These are phyloP conservation scores for Verticillium tricorpus DNA, from an alignment of 2,329 filamentous ascomycete species.

Conservation along the genomic window DNA sequence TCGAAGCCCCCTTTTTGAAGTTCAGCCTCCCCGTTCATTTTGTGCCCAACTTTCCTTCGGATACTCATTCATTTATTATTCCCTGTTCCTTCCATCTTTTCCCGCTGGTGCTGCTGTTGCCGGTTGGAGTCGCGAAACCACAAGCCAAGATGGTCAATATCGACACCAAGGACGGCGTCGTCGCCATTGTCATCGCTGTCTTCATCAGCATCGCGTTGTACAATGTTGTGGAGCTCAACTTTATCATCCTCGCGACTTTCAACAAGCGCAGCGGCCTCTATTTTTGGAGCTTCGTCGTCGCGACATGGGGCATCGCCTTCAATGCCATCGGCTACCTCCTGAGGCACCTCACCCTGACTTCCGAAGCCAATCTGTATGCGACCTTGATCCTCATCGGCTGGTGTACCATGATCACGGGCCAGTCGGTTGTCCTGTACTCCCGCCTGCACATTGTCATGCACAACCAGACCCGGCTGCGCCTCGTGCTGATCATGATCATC, in stretches of 20 bases:
- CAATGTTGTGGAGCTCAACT: constrained; percentile 30
- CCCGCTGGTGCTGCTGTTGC: not conserved
- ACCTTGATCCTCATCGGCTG: constrained; percentile 37
- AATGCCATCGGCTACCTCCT: constrained; percentile 41
- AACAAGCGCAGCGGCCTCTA: constrained; percentile 28
- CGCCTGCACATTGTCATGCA: constrained; percentile 54
- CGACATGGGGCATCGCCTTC: constrained; percentile 28
- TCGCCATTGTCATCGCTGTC: constrained; percentile 13
- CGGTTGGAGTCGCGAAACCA: not conserved
- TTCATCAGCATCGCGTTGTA: constrained; percentile 27
- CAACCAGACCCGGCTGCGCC: constrained; percentile 40
- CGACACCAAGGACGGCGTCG: not conserved
- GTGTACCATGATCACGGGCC: constrained; percentile 53
- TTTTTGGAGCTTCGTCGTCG: constrained; percentile 32
- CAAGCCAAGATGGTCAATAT: not conserved
- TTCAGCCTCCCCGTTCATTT: not conserved
- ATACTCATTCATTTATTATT: not conserved
- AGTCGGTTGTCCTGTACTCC: constrained; percentile 57
- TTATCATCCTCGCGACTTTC: constrained; percentile 31
- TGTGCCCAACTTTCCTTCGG: too few relatives aligned
- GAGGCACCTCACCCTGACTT: constrained; percentile 37
- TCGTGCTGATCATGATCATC: constrained; percentile 53
- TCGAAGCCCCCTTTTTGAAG: not conserved
- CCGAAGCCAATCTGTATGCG: constrained; percentile 19
- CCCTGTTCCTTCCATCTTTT: not conserved